Percentiles rank a stretch among this genome's conserved stretches.
These are phyloP conservation scores for Berkeleyomyces basicola DNA, from an alignment of 2,329 filamentous ascomycete genomes.

Conservation along the genomic window DNA sequence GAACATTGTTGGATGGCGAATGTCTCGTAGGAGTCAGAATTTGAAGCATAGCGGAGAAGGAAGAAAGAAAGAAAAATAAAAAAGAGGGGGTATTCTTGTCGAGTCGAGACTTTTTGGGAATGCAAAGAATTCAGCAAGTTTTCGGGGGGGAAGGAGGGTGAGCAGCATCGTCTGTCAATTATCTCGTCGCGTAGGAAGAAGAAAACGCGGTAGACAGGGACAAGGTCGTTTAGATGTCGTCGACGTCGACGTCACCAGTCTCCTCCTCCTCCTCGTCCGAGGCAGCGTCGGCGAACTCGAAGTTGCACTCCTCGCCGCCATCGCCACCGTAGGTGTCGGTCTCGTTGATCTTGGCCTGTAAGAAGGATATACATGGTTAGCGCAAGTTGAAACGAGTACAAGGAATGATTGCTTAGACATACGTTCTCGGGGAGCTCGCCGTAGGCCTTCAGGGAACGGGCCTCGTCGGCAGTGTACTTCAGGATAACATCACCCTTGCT, in stretches of 20 bases:
- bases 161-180: slow-evolving; percentile 12
- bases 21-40: slow-evolving; percentile 6
- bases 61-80: slow-evolving; percentile 4
- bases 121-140: neutral
- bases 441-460: slow-evolving; percentile 86
- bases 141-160: neutral
- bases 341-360: slow-evolving; percentile 92
- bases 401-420: neutral
- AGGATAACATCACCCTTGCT: slow-evolving; percentile 94
- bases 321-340: slow-evolving; percentile 86
- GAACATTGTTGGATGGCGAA: slow-evolving; percentile 2
- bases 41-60: slow-evolving; percentile 3
- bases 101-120: neutral
- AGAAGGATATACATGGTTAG: neutral
- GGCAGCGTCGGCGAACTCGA: slow-evolving; percentile 96
- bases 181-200: neutral
- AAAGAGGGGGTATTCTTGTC: neutral
- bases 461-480: slow-evolving; percentile 94
- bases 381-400: neutral
- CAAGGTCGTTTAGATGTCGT: slow-evolving; percentile 61
- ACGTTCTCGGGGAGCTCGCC: slow-evolving; percentile 81
- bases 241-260: slow-evolving; percentile 75
- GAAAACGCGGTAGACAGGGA: neutral
- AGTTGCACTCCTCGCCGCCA: slow-evolving; percentile 88
- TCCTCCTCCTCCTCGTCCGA: slow-evolving; percentile 36